Evolutionary conservation across 2,329 filamentous ascomycete species (phyloP).

Genomic region (Colletotrichum shisoi): DNA sequence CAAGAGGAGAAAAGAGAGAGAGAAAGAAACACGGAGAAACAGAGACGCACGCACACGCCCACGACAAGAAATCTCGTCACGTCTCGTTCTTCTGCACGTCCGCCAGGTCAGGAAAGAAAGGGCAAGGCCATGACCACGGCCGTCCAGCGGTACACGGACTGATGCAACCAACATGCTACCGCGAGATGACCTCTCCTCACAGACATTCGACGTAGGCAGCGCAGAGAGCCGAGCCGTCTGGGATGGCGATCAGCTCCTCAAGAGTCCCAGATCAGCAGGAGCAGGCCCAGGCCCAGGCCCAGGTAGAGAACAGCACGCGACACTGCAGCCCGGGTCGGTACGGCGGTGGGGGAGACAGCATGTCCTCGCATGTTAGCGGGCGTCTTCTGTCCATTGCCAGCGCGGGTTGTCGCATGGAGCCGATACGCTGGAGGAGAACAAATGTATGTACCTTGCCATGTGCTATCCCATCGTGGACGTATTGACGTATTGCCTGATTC

Average conservation of each 20-base stretch:
- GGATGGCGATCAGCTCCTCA: conserved; percentile 20
- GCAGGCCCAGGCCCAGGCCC: conserved; percentile 8
- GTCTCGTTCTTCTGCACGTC: conserved; percentile 19
- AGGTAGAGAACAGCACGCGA: not conserved
- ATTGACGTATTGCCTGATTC: conserved; percentile 20
- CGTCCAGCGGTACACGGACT: conserved; percentile 22
- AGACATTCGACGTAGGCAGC: not conserved
- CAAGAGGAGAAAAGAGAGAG: not conserved
- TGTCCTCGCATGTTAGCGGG: not conserved
- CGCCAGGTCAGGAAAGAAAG: conserved; percentile 3
- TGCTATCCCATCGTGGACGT: conserved; percentile 22
- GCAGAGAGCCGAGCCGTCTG: not conserved
- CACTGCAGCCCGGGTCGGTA: conserved; percentile 6
- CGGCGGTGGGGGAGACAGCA: not conserved
- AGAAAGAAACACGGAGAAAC: no score
- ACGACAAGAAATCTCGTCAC: conserved; percentile 15
- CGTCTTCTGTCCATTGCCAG: not conserved
- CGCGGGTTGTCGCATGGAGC: conserved; percentile 15
- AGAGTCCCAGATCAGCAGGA: conserved; percentile 11
- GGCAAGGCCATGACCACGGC: conserved; percentile 6
- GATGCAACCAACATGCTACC: not conserved
- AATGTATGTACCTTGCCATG: conserved; percentile 25
- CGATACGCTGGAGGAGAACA: conserved; percentile 1
- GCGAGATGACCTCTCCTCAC: conserved; percentile 3
- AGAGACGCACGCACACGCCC: no score